Evolutionary conservation across 768 basidiomycete genomes (phyloP), one percentile per base, ranked within the genome.

Genomic region (Udeniomyces megalosporus): DNA sequence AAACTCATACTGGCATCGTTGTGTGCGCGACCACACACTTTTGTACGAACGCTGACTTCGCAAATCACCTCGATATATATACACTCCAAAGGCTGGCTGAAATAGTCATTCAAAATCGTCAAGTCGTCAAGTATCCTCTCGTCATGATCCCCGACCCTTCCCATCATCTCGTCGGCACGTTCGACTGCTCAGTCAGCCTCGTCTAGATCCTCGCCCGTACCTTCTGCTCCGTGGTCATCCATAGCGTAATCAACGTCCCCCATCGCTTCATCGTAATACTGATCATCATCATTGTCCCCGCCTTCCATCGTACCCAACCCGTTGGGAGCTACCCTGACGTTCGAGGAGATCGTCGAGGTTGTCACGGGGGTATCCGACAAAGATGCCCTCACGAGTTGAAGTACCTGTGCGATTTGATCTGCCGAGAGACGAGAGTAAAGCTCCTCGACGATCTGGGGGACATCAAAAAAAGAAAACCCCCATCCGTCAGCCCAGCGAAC

Each of bases 381-480:
- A 28, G 56, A 58, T 0, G 38, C n/a, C 24, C 42, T 49, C 38
- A 63, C 62, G 42, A 63, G 56, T 17, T 26, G 31, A 20, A 63
- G 47, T 10, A 56, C 49, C 7, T 56, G 28, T 10, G 55, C 14
- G 24, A 63, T 50, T 22, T 63, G 56, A 24, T 63, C 62, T 38
- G 55, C 47, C 4, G 24, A n/a, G 26, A 63, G 51, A 14, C 62
- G 62, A 42, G 55, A 35, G 31, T 57, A 58, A 22, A 63, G 62
- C 46, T 63, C 62, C 26, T 63, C 62, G 29, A 63, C 42, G 42
- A 63, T 58, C 62, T 63, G 48, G 45, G 49, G 49, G 49, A 50
- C 26, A 17, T 8, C 14, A 24, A n/a, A n/a, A 48, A 22, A 24
- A 24, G 49, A 50, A 50, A 28, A 29, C 8, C 17, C 49, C 22